These are phyloP conservation scores for Stylonectria norvegica DNA, from an alignment of 2,329 filamentous ascomycete species.

Conservation along the genomic window DNA sequence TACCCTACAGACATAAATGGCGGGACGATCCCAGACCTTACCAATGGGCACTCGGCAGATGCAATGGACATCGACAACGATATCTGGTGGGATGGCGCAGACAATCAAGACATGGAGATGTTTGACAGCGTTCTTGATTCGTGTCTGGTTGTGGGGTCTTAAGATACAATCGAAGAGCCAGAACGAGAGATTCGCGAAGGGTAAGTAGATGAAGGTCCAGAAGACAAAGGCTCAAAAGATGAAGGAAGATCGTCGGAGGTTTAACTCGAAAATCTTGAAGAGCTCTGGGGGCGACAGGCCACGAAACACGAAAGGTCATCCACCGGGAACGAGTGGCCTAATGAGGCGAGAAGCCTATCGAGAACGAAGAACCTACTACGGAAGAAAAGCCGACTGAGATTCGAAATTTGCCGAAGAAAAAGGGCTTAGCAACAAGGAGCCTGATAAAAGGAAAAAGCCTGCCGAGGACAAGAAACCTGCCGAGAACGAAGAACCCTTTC, in stretches of 20 bases:
- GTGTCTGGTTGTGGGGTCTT: conserved; percentile 47
- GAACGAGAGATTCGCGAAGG: not conserved
- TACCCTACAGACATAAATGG: conserved; percentile 33
- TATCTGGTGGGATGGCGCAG: conserved; percentile 61
- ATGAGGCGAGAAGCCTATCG: no score
- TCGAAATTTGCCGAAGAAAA: no score
- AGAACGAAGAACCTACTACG: no score
- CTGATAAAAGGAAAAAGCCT: no score
- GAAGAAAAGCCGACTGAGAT: no score
- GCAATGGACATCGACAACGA: conserved; percentile 60
- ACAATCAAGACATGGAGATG: conserved; percentile 46
- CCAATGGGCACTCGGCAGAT: conserved; percentile 52
- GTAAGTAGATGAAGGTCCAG: not conserved
- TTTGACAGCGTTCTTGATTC: conserved; percentile 58
- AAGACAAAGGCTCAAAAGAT: not conserved
- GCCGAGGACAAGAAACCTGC: no score
- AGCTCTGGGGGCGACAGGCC: no score
- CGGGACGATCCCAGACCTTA: conserved; percentile 34
- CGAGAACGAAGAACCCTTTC: no score
- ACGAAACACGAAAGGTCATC: no score
- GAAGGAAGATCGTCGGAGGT: not conserved
- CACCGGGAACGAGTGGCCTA: no score
- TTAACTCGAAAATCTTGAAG: not conserved
- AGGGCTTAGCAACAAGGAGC: no score
- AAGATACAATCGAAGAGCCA: conserved; percentile 1